These are phyloP conservation scores for Nakazawaea populi DNA, from an alignment of 805 yeast species.

Conservation along the genomic window DNA sequence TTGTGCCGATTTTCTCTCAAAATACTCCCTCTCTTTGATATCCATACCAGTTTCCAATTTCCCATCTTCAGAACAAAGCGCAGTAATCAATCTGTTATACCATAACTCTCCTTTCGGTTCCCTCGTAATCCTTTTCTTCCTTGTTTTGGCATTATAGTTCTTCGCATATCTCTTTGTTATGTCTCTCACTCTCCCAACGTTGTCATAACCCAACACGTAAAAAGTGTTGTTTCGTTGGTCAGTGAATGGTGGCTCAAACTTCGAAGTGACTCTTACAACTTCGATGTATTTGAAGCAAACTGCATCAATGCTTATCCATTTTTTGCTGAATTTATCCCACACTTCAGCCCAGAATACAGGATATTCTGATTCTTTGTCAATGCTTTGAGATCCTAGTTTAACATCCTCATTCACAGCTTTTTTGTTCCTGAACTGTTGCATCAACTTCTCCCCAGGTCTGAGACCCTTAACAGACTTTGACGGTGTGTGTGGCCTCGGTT, in stretches of 20 bases:
- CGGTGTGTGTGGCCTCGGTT: slow-evolving; percentile 9
- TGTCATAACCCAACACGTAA: slow-evolving; percentile 77
- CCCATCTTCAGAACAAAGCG: slow-evolving; percentile 21
- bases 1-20: slow-evolving; percentile 51
- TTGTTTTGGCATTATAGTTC: slow-evolving; percentile 64
- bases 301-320: slow-evolving; percentile 88
- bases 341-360: slow-evolving; percentile 95
- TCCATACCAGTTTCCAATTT: slow-evolving; percentile 29
- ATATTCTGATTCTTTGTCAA: slow-evolving; percentile 22
- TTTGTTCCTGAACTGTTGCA: slow-evolving; percentile 21
- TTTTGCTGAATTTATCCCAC: slow-evolving; percentile 68
- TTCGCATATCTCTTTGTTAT: slow-evolving; percentile 80
- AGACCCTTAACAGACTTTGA: slow-evolving; percentile 4
- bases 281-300: slow-evolving; percentile 59
- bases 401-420: slow-evolving; percentile 9
- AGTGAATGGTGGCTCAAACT: slow-evolving; percentile 66
- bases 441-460: slow-evolving; percentile 21
- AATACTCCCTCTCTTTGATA: slow-evolving; percentile 53
- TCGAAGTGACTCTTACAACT: slow-evolving; percentile 44
- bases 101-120: slow-evolving; percentile 52
- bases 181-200: slow-evolving; percentile 61
- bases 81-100: slow-evolving; percentile 45
- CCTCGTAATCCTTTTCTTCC: slow-evolving; percentile 65
- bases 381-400: slow-evolving; percentile 7
- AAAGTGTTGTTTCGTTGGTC: slow-evolving; percentile 54